phyloP scores from a whole-genome alignment of 495 filamentous ascomycete species.

The Daldinia decipiens region DNA sequence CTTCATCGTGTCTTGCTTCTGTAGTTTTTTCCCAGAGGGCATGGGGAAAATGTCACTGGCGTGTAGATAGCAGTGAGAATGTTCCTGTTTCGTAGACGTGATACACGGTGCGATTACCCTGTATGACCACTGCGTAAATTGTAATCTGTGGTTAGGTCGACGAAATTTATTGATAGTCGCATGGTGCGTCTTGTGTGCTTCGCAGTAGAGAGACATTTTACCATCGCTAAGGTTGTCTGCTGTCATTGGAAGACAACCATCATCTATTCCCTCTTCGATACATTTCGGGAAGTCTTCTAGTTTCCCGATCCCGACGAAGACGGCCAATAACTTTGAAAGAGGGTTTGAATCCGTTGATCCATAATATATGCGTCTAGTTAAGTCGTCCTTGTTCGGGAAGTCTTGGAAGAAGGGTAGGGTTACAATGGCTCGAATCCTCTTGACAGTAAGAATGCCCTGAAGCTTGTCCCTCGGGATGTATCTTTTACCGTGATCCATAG shows the following conservation, averaged over 20 bases:
- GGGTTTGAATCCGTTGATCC: background rate
- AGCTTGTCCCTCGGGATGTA: constrained; percentile 24
- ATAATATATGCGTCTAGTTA: constrained; percentile 14
- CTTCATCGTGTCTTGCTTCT: background rate
- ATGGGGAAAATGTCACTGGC: constrained; percentile 29
- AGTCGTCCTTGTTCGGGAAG: constrained; percentile 5
- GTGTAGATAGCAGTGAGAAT: constrained; percentile 26
- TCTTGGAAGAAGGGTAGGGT: background rate
- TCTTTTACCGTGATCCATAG: background rate
- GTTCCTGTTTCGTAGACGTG: background rate
- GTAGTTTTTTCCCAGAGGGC: background rate
- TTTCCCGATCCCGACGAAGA: constrained; percentile 19
- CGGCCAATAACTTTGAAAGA: constrained; percentile 17
- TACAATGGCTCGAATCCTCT: constrained; percentile 22
- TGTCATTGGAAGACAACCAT: constrained; percentile 32
- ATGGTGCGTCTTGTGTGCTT: constrained; percentile 10
- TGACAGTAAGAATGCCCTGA: constrained; percentile 3
- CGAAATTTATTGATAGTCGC: background rate
- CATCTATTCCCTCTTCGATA: constrained; percentile 33
- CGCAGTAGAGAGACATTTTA: constrained; percentile 4
- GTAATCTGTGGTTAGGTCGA: background rate
- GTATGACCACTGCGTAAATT: constrained; percentile 32
- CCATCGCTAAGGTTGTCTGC: background rate
- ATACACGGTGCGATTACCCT: constrained; percentile 21
- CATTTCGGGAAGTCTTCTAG: constrained; percentile 2